Base-by-base conservation (phyloP, 345 rosid species). In the Leavenworthia alabamica region DNA sequence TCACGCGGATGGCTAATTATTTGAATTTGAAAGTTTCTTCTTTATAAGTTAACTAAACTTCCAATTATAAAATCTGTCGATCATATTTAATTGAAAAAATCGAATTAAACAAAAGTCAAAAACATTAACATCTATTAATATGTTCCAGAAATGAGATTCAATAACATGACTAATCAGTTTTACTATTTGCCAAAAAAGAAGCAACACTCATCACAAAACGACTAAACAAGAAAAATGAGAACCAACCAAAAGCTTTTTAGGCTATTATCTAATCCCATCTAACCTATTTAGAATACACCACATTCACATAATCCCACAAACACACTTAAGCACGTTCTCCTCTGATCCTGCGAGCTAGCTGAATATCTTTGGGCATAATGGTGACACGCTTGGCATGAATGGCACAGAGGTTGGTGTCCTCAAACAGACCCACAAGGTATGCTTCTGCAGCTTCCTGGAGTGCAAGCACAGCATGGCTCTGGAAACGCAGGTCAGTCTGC, bases 401-500 rank as follows among this genome's bases (percentile, higher is more conserved):
- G 7, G 97, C 97, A 5, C 97, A 89, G 8, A 89, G 77, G 67
- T 89, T 89, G 14, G 97, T 89, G 67, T 89, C 97, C 66, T 89
- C 97, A 15, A 89, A 89, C 12, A 89, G 78, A 28, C 97, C 97
- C 7, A 89, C 97, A 0, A 89, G 80, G 66, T 89, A 89, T 0
- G 97, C 97, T 75, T 89, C 97, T 0, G 95, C 97, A 0, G 97
- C 97, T 73, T 90, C 97, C 79, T 90, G 97, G 9, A 87, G 83
- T 0, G 97, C 95, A 32, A 86, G 71, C 0, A 90, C 97, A 0
- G 97, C 95, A 10, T 86, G 95, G 80, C 95, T 90, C 80, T 90
- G 93, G 84, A 90, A 90, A 73, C 97, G 90, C 74, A 87, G 31
- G 53, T 90, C 97, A 6, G 93, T 90, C 97, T 67, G 53, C 53